Base-by-base conservation (phyloP, 2,329 filamentous ascomycete genomes). In the Diaporthe sp. region DNA sequence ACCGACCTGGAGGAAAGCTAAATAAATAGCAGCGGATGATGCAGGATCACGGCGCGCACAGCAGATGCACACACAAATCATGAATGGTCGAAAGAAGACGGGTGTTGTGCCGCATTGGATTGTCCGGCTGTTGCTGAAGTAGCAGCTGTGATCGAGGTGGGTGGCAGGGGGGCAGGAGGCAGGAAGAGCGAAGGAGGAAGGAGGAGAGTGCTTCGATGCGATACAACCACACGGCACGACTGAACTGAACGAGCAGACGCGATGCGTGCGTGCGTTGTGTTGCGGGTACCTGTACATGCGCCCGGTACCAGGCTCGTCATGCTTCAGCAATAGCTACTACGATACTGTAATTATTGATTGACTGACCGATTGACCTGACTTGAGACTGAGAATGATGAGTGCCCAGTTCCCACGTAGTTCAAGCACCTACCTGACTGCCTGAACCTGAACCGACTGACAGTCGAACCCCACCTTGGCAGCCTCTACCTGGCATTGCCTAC, bases 1-100 rank as follows among this genome's bases (percentile, higher is more conserved):
- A 34, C 51, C 58, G 71, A 65, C 71, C 58, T 62, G 46, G 71
- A 62, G 71, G 65, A 70, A 72, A 53, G 44, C 55, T 72, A 72
- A 49, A 60, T 60, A 65, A 57, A 73, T 73, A 73, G 58, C 44
- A 73, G 71, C 71, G 17, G 53, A 34, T 44, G 71, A 53, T 42
- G 49, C 57, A 55, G 71, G 46, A 62, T 55, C 37, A 22, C 49
- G 70, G 57, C 42, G 25, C 44, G 15, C 37, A 49, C 65, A 55
- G 65, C 34, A 55, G 34, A 42, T 34, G 57, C 22, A 42, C 60
- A 22, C 13, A 31, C 12, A 39, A 6, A 17, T 12, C 6, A 31
- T 6, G 28, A 6, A 17, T 12, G 46, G 46, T 28, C 25, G 49
- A 13, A 42, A 25, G 28, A 13, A 19, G 22, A 39, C 17, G 31